Conservation (phyloP, 2,329 filamentous ascomycete genomes). For the Xylaria sp. region DNA sequence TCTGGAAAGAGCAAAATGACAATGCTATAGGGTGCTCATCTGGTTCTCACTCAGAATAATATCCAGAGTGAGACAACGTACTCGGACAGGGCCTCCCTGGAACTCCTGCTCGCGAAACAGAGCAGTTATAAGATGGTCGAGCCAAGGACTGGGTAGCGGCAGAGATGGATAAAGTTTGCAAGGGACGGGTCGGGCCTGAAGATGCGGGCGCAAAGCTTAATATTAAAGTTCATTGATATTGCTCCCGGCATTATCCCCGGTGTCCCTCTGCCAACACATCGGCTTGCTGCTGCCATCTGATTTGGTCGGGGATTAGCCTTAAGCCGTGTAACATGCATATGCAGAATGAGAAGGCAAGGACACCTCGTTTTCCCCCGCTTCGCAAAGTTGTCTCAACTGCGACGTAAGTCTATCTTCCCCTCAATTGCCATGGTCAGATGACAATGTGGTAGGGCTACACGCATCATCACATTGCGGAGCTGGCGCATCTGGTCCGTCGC, state of each 20-base stretch:
- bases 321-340: conserved; percentile 34
- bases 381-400: conserved; percentile 7
- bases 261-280: conserved; percentile 34
- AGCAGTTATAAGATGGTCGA: background rate
- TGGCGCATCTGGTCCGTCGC: background rate
- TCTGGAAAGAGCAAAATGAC: background rate
- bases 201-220: conserved; percentile 27
- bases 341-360: conserved; percentile 21
- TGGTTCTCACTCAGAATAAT: background rate
- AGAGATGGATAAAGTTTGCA: conserved; percentile 1
- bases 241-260: conserved; percentile 21
- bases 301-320: conserved; percentile 12
- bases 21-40: conserved; percentile 10
- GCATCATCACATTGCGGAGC: conserved; percentile 10
- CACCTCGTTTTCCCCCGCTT: conserved; percentile 21
- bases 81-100: background rate
- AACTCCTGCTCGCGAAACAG: background rate
- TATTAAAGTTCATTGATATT: background rate
- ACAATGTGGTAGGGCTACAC: conserved; percentile 16
- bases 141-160: background rate
- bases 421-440: conserved; percentile 27
- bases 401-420: conserved; percentile 27
- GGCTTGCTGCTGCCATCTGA: conserved; percentile 18
- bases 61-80: background rate
- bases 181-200: conserved; percentile 4